Evolutionary conservation across 257 asterid genomes (phyloP).

Genomic region (Anisodus acutangulus): DNA sequence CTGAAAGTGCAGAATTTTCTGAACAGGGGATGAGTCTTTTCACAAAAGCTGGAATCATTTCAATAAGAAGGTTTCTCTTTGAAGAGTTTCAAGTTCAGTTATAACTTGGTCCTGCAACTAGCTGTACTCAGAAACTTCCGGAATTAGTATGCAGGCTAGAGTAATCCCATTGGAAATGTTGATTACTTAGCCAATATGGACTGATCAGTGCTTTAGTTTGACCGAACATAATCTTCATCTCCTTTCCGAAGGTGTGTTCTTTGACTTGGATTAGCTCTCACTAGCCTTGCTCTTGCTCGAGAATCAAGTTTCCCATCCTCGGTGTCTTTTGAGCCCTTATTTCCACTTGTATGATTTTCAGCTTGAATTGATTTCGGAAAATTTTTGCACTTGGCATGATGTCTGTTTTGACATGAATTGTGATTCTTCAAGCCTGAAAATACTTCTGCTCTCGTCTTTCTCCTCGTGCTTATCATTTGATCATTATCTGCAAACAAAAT

Average conservation of each 20-base stretch:
- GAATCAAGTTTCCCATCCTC: slow-evolving; percentile 33
- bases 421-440: slow-evolving; percentile 49
- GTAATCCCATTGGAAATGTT: too few relatives aligned
- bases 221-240: slow-evolving; percentile 29
- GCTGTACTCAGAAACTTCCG: neutral
- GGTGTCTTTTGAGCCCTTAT: slow-evolving; percentile 39
- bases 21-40: neutral
- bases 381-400: slow-evolving; percentile 51
- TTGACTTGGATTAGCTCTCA: slow-evolving; percentile 36
- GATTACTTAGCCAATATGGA: neutral
- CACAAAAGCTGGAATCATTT: neutral
- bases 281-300: slow-evolving; percentile 46
- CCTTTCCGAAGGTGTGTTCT: slow-evolving; percentile 35
- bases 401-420: slow-evolving; percentile 49
- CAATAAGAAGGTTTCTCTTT: neutral
- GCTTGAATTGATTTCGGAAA: slow-evolving; percentile 52
- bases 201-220: slow-evolving; percentile 25
- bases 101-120: neutral
- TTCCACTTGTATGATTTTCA: slow-evolving; percentile 40
- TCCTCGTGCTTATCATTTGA: slow-evolving; percentile 53
- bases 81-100: slow-evolving; percentile 12
- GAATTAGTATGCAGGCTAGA: slow-evolving; percentile 7
- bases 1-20: neutral
- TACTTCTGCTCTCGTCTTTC: slow-evolving; percentile 47
- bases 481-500: slow-evolving; percentile 65